Base-by-base conservation (phyloP, 2,329 filamentous ascomycete genomes). In the Diaporthe sp. region DNA sequence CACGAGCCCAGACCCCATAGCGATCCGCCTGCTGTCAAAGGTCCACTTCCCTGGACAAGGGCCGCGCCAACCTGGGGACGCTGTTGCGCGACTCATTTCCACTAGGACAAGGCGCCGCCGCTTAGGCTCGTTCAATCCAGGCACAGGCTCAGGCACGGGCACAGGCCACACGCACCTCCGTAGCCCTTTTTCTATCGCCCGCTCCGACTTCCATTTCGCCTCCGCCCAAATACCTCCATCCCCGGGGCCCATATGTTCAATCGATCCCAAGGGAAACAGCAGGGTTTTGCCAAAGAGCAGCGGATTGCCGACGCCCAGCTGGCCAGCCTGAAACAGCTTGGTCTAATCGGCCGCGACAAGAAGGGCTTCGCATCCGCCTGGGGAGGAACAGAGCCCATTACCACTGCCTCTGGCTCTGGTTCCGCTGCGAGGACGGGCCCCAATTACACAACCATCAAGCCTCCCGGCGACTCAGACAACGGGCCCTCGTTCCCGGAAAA, bases 201-300 rank as follows among this genome's bases (percentile, higher is more conserved):
- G 73, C 55, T 70, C 73, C 73, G 73, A 67, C 46, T 71, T 67
- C 68, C 49, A 75, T n/a, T 58, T 75, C 76, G 73, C 75, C 70
- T 62, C 73, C 58, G 67, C 61, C 70, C 57, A 70, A 19, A 70
- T 53, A 70, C 55, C 31, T 55, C 44, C 73, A 46, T 71, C 57
- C 44, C 62, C 73, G 76, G 76, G 65, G 73, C 79, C 81, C 85
- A 85, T 83, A 87, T 87, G 86, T 87, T 87, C 80, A 83, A 83
- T 84, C 84, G 85, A 84, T 87, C 85, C 75, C 84, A 84, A 77
- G 82, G 82, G 77, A 86, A 84, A 79, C 75, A 79, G 76, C 78
- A 84, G 80, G 83, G 82, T 80, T 81, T 82, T 78, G 79, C 81
- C 68, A 84, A 84, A 79, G 84, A 87, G 71, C 83, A 85, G 78